phyloP scores from a whole-genome alignment of 805 yeast species.

The Yarrowia divulgata region DNA sequence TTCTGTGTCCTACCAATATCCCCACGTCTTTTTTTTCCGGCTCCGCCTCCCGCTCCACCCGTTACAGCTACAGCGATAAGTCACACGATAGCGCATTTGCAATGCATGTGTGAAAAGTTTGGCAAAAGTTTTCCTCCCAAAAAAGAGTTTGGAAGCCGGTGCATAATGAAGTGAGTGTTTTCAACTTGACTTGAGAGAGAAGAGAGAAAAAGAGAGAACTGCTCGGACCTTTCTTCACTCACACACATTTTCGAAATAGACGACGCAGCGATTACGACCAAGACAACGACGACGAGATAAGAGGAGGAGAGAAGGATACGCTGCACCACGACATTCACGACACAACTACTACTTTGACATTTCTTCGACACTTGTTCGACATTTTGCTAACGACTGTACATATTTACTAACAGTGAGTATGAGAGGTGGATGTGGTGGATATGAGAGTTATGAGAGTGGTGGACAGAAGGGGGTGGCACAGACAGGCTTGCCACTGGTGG shows the following conservation, averaged over 20 bases:
- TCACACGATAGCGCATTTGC: constrained; percentile 30
- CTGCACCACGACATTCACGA: neutral
- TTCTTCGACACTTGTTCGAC: too few relatives aligned
- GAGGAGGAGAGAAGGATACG: neutral
- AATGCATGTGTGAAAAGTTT: constrained; percentile 25
- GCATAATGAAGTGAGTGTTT: neutral
- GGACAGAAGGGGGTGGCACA: too few relatives aligned
- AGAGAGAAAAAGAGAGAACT: neutral
- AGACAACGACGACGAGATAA: neutral
- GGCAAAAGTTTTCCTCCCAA: constrained; percentile 7
- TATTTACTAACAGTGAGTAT: constrained; percentile 31
- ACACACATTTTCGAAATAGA: neutral
- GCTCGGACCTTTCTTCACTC: too few relatives aligned
- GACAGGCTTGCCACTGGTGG: too few relatives aligned
- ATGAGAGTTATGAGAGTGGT: neutral
- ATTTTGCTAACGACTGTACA: constrained; percentile 24
- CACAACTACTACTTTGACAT: neutral
- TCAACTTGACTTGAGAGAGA: too few relatives aligned
- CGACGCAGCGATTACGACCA: neutral
- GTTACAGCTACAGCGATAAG: constrained; percentile 3
- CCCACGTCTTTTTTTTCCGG: too few relatives aligned
- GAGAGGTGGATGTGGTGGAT: neutral
- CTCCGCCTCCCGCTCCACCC: neutral
- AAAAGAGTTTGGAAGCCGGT: neutral
- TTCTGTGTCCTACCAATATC: too few relatives aligned